Conservation (phyloP, 495 filamentous ascomycete genomes). For the Aspergillus kassunensis region DNA sequence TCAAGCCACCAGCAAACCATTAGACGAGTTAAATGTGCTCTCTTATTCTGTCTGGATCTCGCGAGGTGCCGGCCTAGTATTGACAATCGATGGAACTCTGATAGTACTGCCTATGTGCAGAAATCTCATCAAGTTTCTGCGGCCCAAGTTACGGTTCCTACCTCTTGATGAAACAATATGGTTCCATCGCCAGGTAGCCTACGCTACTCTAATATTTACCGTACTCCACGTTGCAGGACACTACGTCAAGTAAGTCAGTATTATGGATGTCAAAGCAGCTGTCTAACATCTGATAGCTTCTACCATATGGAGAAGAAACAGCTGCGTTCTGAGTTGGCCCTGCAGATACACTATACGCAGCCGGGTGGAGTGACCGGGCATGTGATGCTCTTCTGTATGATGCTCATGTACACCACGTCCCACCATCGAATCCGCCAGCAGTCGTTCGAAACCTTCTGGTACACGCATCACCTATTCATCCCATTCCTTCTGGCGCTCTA, state of each 20-base stretch:
- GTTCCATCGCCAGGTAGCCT: conserved; percentile 96
- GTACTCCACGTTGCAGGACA: conserved; percentile 74
- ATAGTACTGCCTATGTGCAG: conserved; percentile 94
- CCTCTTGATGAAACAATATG: conserved; percentile 93
- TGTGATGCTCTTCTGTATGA: conserved; percentile 97
- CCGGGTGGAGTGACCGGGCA: conserved; percentile 93
- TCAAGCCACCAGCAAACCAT: conserved; percentile 59
- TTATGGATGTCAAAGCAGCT: not conserved
- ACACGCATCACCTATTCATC: conserved; percentile 96
- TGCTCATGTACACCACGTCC: conserved; percentile 96
- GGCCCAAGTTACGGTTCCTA: conserved; percentile 83
- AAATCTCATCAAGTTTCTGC: conserved; percentile 75
- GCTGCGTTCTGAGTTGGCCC: conserved; percentile 71
- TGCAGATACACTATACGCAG: conserved; percentile 91
- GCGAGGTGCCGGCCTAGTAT: conserved; percentile 78
- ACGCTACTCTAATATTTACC: conserved; percentile 78
- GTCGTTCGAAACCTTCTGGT: conserved; percentile 98
- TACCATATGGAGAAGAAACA: conserved; percentile 90
- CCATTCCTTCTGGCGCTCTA: conserved; percentile 92
- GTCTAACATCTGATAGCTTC: conserved; percentile 59
- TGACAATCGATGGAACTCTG: conserved; percentile 79
- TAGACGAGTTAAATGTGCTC: conserved; percentile 77
- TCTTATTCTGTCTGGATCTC: conserved; percentile 92
- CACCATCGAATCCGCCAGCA: conserved; percentile 93
- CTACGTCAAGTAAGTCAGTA: conserved; percentile 83